These are phyloP conservation scores for Deuterostichococcus epilithicus DNA, from an alignment of 139 green algal genomes.

Conservation along the genomic window DNA sequence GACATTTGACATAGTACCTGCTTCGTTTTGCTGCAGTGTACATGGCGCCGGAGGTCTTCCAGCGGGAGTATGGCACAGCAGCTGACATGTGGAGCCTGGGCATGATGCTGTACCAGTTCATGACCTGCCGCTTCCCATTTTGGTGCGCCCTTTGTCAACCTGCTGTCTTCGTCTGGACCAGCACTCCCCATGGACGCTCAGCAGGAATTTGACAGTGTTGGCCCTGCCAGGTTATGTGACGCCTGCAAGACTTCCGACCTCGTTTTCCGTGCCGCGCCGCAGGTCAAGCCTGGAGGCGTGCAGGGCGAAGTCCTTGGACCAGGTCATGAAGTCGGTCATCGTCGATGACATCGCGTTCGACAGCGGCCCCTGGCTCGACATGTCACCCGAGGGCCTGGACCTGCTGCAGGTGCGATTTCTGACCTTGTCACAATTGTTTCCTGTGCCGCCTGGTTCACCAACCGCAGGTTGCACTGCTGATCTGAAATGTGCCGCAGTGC, in stretches of 20 bases:
- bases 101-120: conserved; percentile 57
- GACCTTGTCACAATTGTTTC: not conserved
- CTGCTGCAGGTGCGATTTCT: not conserved
- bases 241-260: no score
- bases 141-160: conserved; percentile 18
- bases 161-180: not conserved
- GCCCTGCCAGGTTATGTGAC: no score
- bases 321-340: conserved; percentile 25
- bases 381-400: conserved; percentile 12
- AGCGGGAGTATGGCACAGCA: conserved; percentile 36
- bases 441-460: no score
- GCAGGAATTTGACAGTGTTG: no score
- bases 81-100: conserved; percentile 69
- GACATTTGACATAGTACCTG: not conserved
- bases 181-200: not conserved
- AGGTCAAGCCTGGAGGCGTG: conserved; percentile 21
- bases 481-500: no score
- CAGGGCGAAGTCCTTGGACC: conserved; percentile 11
- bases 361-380: not conserved
- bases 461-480: no score
- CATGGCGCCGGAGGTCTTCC: conserved; percentile 61
- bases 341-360: conserved; percentile 16
- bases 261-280: not conserved
- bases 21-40: conserved; percentile 34
- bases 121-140: conserved; percentile 50